These are phyloP conservation scores for Botrytis hyacinthi DNA, from an alignment of 2,329 filamentous ascomycete species.

Conservation along the genomic window DNA sequence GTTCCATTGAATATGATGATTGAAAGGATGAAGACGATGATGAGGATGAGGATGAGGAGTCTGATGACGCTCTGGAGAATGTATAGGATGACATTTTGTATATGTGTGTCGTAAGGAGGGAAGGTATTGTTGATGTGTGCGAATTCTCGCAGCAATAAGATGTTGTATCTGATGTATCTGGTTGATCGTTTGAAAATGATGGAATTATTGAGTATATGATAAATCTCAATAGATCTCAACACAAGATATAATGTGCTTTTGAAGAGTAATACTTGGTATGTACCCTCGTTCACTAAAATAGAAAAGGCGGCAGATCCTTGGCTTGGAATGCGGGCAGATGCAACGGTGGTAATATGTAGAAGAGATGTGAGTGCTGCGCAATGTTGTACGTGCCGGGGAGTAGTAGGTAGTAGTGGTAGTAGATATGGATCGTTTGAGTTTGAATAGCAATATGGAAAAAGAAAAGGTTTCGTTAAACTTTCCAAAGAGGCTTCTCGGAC, in stretches of 20 bases:
- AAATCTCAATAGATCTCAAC: slow-evolving; percentile 2
- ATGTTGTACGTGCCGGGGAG: not conserved
- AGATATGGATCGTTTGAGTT: not conserved
- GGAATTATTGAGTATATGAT: not conserved
- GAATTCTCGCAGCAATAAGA: not conserved
- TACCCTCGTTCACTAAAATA: slow-evolving; percentile 13
- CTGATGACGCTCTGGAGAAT: slow-evolving; percentile 26
- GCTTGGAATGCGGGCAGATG: slow-evolving; percentile 10
- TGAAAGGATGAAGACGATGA: slow-evolving; percentile 27
- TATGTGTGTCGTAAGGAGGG: not conserved
- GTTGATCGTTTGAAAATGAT: not conserved
- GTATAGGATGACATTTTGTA: slow-evolving; percentile 5
- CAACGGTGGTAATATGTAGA: slow-evolving; percentile 1
- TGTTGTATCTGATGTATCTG: not conserved
- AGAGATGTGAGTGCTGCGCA: not conserved
- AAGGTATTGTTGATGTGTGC: not conserved
- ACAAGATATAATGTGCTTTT: not conserved
- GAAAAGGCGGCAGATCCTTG: slow-evolving; percentile 14
- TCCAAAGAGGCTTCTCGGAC: not conserved
- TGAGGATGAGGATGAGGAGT: slow-evolving; percentile 25
- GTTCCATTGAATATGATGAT: slow-evolving; percentile 23
- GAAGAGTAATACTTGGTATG: not conserved
- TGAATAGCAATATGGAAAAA: not conserved
- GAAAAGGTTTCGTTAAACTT: not conserved
- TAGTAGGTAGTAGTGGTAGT: not conserved